Evolutionary conservation across 2,329 filamentous ascomycete species (phyloP).

Genomic region (Dothistroma septosporum): DNA sequence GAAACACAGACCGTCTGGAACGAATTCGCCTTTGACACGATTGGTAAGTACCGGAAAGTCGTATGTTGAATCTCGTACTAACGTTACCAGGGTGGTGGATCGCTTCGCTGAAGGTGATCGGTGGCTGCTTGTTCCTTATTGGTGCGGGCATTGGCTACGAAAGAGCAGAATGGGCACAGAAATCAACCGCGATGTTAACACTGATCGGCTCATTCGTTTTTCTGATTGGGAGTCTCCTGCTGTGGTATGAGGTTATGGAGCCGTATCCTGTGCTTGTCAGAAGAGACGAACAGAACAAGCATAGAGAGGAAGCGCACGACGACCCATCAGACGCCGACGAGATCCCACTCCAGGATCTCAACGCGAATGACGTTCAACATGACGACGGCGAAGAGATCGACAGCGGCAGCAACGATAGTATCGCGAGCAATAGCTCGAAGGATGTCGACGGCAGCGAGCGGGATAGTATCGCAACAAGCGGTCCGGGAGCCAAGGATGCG

Average conservation of each 20-base stretch:
- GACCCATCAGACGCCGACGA: not conserved
- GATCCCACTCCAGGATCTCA: not conserved
- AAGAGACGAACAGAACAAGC: not conserved
- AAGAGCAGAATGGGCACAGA: constrained; percentile 24
- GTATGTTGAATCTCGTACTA: not conserved
- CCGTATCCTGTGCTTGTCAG: not conserved
- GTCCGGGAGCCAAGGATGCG: not conserved
- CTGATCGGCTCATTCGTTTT: constrained; percentile 31
- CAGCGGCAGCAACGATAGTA: not conserved
- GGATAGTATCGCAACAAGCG: not conserved
- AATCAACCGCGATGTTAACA: constrained; percentile 20
- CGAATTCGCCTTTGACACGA: constrained; percentile 18
- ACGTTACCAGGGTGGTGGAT: constrained; percentile 21
- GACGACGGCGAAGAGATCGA: not conserved
- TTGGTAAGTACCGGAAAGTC: constrained; percentile 9
- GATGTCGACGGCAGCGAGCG: not conserved
- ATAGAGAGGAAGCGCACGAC: not conserved
- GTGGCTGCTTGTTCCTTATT: constrained; percentile 26
- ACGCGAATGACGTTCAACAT: not conserved
- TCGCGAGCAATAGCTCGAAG: not conserved
- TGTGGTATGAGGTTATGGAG: constrained; percentile 27
- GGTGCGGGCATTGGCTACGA: constrained; percentile 29
- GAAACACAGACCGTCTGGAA: constrained; percentile 30
- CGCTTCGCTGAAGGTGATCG: constrained; percentile 26
- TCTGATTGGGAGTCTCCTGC: constrained; percentile 26